Base-by-base conservation (phyloP, 1,284 basidiomycete genomes). In the Cryptococcus depauperatus region DNA sequence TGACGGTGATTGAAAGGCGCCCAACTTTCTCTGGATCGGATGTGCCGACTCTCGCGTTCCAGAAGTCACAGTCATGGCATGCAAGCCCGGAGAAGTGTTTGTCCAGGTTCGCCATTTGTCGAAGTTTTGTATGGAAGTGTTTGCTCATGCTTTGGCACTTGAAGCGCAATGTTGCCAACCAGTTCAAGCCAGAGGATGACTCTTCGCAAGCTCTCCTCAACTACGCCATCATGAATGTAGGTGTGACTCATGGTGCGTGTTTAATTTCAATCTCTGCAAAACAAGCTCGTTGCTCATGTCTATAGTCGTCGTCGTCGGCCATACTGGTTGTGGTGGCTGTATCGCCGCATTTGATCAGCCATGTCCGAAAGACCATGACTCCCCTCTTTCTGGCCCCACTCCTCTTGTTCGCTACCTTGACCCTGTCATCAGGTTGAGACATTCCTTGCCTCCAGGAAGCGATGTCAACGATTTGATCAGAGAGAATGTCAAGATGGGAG, bases 161-260 rank as follows among this genome's bases (percentile, higher is more conserved):
- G 9, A 48, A 61, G 56, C 41, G 58, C 34, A 61, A 66, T 51
- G 59, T 62, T 37, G 59, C 61, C 27, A 86, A 85, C 70, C 83
- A 91, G 75, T 82, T 91, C 72, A 83, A 82, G 55, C 72, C 75
- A 1, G 72, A 83, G 50, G 92, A 97, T 68, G 79, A 81, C 58
- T 89, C 80, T 54, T 81, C 81, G 1, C 74, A 81, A 40, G 79
- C 88, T 1, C 85, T 89, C 2, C 76, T 97, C 50, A 76, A 80
- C 7, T 96, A 85, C 68, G 91, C 86, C 7, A 76, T 96, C 32
- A 77, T 79, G 54, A 74, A 78, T 55, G 75, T 95, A 47, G 83
- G 84, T 46, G 83, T 92, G 34, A 77, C 85, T 68, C 85, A 96
- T 72, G 79, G 85, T 88, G 61, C 62, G 76, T 76, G 57, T 60